Base-by-base conservation (phyloP, 176 grass and related monocot species). In the Triticum monococcum region DNA sequence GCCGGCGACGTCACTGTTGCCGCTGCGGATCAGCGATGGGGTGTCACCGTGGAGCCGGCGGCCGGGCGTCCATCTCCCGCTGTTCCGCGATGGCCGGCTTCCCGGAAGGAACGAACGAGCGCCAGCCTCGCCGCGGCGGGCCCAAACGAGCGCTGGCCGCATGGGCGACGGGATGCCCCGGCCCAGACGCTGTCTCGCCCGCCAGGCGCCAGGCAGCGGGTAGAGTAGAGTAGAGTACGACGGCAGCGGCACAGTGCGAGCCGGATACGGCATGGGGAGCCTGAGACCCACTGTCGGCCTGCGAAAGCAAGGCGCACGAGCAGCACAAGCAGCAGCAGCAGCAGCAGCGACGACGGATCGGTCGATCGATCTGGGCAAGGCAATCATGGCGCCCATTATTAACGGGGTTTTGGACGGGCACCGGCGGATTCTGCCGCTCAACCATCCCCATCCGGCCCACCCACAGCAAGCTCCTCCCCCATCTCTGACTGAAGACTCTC, bases 351-450 rank as follows among this genome's bases (percentile, higher is more conserved):
- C 28, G 28, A 30, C 28, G 28, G 28, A 30, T 30, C 28, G 22
- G 64, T 71, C 28, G 60, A 50, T 33, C n/a, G 59, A 48, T 60
- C 38, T 23, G 68, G 76, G 52, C 50, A 46, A 46, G 76, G 52
- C 72, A 90, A 72, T 70, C 73, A 18, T 69, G 89, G 69, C 68
- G 69, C 76, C 25, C 62, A 70, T 88, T 69, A 91, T 91, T 70
- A 76, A 16, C 75, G 1, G 14, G 68, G 75, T 50, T 24, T 68
- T 33, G 86, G 77, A 71, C 69, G 54, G 37, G 80, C 84, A 54
- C 38, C 40, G 61, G 46, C n/a, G 75, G 89, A 87, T 87, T 37
- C 75, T 87, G 68, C 81, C 24, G 85, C 80, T 84, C 61, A 80
- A 72, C 76, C 68, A 75, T 91, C 89, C 48, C 75, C 22, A 68